Evolutionary conservation across 352 stramenopile genomes (phyloP).

Genomic region (Phytophthora vignae): DNA sequence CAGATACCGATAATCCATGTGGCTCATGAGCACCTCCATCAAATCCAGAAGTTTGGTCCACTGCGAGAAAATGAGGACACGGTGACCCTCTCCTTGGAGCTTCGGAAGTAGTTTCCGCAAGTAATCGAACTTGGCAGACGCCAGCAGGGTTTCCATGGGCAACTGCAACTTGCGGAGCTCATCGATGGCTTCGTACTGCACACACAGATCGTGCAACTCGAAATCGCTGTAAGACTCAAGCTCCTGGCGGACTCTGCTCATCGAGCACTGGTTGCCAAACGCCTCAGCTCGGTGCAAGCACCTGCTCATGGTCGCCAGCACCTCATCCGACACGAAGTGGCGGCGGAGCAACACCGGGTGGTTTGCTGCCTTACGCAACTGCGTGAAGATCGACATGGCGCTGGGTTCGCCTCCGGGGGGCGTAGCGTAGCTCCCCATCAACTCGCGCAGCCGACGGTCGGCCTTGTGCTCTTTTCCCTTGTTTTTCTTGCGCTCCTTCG

Average conservation of each 20-base stretch:
- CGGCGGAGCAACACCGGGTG: constrained; percentile 95
- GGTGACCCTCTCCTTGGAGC: constrained; percentile 88
- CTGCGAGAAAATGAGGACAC: constrained; percentile 97
- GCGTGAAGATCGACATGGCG: constrained; percentile 92
- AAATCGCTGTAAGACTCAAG: constrained; percentile 96
- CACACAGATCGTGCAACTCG: constrained; percentile 94
- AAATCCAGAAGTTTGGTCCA: constrained; percentile 97
- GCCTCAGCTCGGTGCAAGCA: constrained; percentile 83
- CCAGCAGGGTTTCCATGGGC: constrained; percentile 88
- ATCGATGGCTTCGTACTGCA: constrained; percentile 86
- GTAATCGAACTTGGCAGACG: constrained; percentile 95
- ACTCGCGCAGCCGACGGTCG: constrained; percentile 52
- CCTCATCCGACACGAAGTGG: constrained; percentile 75
- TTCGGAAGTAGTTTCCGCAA: constrained; percentile 91
- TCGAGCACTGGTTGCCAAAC: constrained; percentile 86
- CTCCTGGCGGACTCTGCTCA: constrained; percentile 92
- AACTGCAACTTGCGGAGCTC: constrained; percentile 90
- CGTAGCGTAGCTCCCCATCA: constrained; percentile 45
- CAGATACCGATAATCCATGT: constrained; percentile 81
- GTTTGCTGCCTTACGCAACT: constrained; percentile 97
- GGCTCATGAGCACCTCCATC: constrained; percentile 87
- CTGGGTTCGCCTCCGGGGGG: constrained; percentile 33
- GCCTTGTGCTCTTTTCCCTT: constrained; percentile 53
- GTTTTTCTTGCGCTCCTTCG: constrained; percentile 71
- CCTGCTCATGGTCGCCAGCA: constrained; percentile 83